Evolutionary conservation across 2,329 filamentous ascomycete species (phyloP).

Genomic region (Colletotrichum australisinense): DNA sequence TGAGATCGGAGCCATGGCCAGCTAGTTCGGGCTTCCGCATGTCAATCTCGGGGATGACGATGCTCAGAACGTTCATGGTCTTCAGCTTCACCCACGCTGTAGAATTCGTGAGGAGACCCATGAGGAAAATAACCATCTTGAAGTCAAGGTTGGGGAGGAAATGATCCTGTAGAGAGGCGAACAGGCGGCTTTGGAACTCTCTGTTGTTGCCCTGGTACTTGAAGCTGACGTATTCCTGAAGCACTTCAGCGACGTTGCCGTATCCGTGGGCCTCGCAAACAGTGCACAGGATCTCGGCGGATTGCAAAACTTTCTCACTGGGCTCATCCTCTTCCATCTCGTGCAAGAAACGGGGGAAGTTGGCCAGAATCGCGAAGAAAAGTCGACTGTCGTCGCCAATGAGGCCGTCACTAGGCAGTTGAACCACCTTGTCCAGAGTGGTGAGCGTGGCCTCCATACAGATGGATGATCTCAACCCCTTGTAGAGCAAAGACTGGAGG

Average conservation of each 20-base stretch:
- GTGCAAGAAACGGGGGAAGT: conserved; percentile 86
- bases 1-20: conserved; percentile 91
- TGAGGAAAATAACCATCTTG: conserved; percentile 86
- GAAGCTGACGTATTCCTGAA: conserved; percentile 77
- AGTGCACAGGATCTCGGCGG: conserved; percentile 76
- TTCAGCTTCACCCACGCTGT: conserved; percentile 91
- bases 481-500: conserved; percentile 86
- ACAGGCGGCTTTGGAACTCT: conserved; percentile 81
- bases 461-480: conserved; percentile 87
- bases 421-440: conserved; percentile 82
- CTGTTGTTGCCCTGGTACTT: conserved; percentile 71
- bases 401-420: conserved; percentile 81
- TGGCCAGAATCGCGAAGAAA: conserved; percentile 89
- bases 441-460: conserved; percentile 83
- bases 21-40: conserved; percentile 93
- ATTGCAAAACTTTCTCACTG: conserved; percentile 67
- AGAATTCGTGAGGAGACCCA: conserved; percentile 91
- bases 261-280: conserved; percentile 81
- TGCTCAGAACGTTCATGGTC: conserved; percentile 89
- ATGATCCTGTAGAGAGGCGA: conserved; percentile 78
- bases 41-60: conserved; percentile 89
- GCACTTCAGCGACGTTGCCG: conserved; percentile 72
- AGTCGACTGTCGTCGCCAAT: conserved; percentile 86
- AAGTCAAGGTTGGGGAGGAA: conserved; percentile 89
- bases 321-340: conserved; percentile 76